Evolutionary conservation across 2,329 filamentous ascomycete species (phyloP).

Genomic region (Alternaria longipes): DNA sequence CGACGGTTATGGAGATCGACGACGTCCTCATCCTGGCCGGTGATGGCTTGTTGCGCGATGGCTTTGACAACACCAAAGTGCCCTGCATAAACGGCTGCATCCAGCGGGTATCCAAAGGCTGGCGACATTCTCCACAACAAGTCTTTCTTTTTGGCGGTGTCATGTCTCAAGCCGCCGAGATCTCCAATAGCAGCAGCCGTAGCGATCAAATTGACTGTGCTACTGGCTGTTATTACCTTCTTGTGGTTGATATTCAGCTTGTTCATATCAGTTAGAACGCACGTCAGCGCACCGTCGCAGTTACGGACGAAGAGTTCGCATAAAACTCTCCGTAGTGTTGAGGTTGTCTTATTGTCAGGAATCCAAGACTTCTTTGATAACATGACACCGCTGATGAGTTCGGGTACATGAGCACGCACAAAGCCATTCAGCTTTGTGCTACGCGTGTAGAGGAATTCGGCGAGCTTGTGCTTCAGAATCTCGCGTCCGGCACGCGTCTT

Average conservation of each 20-base stretch:
- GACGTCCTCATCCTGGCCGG: neutral
- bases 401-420: neutral
- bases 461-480: neutral
- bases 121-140: neutral
- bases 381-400: neutral
- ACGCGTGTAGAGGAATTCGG: neutral
- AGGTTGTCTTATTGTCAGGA: neutral
- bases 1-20: neutral
- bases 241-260: too few species aligned
- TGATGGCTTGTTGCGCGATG: neutral
- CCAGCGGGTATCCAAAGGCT: constrained; percentile 1
- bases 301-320: neutral
- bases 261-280: neutral
- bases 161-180: too few species aligned
- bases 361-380: neutral
- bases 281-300: neutral
- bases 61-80: neutral
- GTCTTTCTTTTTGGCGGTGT: too few species aligned
- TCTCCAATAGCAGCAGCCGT: neutral
- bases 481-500: neutral
- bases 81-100: neutral
- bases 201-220: neutral
- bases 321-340: neutral
- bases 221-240: neutral
- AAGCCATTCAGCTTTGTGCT: neutral